Conservation (phyloP, 176 grass and related monocot genomes). For the Otatea glauca region DNA sequence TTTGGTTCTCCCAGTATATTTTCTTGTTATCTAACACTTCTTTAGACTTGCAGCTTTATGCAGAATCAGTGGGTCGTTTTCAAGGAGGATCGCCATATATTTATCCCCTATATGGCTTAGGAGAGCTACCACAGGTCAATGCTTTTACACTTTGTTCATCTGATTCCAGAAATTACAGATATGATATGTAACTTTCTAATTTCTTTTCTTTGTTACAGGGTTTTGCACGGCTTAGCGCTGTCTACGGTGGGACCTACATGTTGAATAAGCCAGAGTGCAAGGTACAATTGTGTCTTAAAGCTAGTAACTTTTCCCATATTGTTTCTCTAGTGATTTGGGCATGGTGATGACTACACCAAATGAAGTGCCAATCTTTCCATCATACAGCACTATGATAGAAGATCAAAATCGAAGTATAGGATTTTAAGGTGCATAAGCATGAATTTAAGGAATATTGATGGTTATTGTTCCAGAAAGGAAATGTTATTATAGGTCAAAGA, state of each 20-base stretch:
- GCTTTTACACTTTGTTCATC: slow-evolving; percentile 13
- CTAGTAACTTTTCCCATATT: neutral
- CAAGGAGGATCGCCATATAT: slow-evolving; percentile 99
- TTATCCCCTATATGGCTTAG: slow-evolving; percentile 92
- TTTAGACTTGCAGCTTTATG: slow-evolving; percentile 71
- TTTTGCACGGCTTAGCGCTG: slow-evolving; percentile 92
- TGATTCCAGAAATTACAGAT: neutral
- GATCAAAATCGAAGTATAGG: neutral
- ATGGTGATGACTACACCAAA: neutral
- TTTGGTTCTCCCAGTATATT: neutral
- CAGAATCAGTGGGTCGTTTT: slow-evolving; percentile 86
- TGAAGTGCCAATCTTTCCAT: neutral
- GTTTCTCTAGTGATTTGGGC: neutral
- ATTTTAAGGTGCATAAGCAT: slow-evolving; percentile 1
- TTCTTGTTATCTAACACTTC: slow-evolving; percentile 1
- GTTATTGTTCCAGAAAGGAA: neutral
- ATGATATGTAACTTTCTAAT: slow-evolving; percentile 23
- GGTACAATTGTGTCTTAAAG: slow-evolving; percentile 48
- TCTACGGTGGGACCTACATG: slow-evolving; percentile 97
- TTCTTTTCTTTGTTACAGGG: slow-evolving; percentile 49
- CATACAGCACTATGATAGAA: neutral
- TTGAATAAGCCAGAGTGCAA: slow-evolving; percentile 94
- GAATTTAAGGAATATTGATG: neutral
- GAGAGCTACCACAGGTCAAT: slow-evolving; percentile 92
- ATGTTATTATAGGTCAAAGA: neutral